These are phyloP conservation scores for Serendipita vermifera DNA, from an alignment of 768 basidiomycete species.

Conservation along the genomic window DNA sequence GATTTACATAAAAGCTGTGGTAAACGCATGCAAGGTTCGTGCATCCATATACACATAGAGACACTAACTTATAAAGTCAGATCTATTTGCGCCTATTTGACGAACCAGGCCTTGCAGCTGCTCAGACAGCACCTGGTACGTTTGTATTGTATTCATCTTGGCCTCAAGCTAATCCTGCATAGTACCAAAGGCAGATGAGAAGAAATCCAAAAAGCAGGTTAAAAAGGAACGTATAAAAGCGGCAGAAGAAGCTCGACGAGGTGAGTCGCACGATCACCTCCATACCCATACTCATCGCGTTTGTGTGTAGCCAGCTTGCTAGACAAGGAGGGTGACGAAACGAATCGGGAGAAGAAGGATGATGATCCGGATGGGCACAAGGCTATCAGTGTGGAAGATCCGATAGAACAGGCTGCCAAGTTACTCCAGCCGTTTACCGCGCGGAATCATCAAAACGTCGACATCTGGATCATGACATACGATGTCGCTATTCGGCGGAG, in stretches of 20 bases:
- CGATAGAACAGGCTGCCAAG: conserved; percentile 64
- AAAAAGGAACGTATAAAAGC: conserved; percentile 40
- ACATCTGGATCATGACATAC: conserved; percentile 61
- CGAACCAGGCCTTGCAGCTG: conserved; percentile 46
- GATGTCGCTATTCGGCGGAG: conserved; percentile 75
- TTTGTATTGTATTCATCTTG: neutral
- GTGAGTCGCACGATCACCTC: conserved; percentile 35
- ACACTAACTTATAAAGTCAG: conserved; percentile 26
- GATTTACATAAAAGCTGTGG: conserved; percentile 56
- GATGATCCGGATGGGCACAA: conserved; percentile 77
- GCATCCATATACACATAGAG: conserved; percentile 13
- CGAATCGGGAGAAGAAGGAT: conserved; percentile 44
- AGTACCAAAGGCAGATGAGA: conserved; percentile 43
- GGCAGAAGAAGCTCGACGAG: conserved; percentile 59
- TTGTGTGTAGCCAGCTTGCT: too few species aligned
- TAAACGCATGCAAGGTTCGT: conserved; percentile 54
- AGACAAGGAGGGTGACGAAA: conserved; percentile 59
- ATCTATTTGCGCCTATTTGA: conserved; percentile 66
- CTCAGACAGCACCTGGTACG: conserved; percentile 21
- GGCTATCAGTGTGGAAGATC: conserved; percentile 46
- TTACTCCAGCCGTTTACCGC: conserved; percentile 49
- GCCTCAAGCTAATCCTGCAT: conserved; percentile 13
- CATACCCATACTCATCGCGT: too few species aligned
- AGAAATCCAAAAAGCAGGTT: conserved; percentile 77
- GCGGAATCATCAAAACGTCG: conserved; percentile 39